phyloP scores from a whole-genome alignment of 768 basidiomycete genomes.

The Lactarius indigo region DNA sequence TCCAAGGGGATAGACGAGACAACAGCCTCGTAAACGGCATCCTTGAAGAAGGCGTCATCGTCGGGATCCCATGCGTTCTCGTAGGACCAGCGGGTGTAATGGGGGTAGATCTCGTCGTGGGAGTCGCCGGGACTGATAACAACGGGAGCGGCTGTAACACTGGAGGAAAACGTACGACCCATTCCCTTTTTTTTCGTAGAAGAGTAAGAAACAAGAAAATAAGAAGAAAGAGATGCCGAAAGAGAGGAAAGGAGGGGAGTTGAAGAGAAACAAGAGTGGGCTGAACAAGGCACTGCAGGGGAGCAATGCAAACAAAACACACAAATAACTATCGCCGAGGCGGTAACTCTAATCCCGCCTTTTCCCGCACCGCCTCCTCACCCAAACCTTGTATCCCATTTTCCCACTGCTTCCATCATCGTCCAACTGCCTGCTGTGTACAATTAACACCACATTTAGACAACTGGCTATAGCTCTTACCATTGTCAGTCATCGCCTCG shows the following conservation, averaged over 20 bases:
- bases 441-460: not conserved
- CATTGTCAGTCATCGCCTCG: not conserved
- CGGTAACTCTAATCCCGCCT: not conserved
- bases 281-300: conserved; percentile 1
- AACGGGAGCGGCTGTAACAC: conserved; percentile 7
- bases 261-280: conserved; percentile 18
- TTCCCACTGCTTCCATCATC: conserved; percentile 43
- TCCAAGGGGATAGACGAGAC: conserved; percentile 20
- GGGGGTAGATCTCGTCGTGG: conserved; percentile 13
- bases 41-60: conserved; percentile 27
- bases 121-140: conserved; percentile 21
- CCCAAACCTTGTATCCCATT: conserved; percentile 42
- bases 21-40: conserved; percentile 25
- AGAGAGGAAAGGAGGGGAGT: conserved; percentile 9
- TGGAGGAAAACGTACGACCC: conserved; percentile 23
- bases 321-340: not conserved
- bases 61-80: conserved; percentile 28
- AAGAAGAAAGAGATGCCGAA: not conserved
- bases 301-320: not conserved
- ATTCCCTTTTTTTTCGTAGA: conserved; percentile 20
- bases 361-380: conserved; percentile 23
- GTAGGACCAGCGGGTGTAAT: conserved; percentile 24
- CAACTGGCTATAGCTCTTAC: not conserved
- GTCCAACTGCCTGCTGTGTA: conserved; percentile 36
- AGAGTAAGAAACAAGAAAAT: conserved; percentile 2